These are phyloP conservation scores for Paramecium caudatum DNA, from an alignment of 73 alveolate species.

Conservation along the genomic window DNA sequence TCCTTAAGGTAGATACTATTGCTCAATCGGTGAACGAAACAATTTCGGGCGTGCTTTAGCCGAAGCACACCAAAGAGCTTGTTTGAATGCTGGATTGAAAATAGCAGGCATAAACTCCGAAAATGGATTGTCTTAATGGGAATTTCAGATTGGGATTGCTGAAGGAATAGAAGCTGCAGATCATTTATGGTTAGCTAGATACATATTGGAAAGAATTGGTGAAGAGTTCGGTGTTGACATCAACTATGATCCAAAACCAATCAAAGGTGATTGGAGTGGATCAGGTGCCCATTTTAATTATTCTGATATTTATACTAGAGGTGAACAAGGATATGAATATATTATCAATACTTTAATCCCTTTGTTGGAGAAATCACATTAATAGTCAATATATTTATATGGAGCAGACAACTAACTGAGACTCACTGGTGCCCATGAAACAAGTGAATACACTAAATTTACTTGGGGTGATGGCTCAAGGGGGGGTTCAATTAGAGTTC, in stretches of 20 bases:
- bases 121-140: conserved; percentile 96
- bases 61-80: conserved; percentile 92
- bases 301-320: conserved; percentile 89
- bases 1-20: conserved; percentile 95
- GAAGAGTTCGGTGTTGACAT: conserved; percentile 77
- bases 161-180: conserved; percentile 93
- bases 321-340: conserved; percentile 81
- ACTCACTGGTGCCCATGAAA: conserved; percentile 91
- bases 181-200: conserved; percentile 94
- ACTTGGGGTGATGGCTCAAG: conserved; percentile 94
- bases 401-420: conserved; percentile 91
- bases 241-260: conserved; percentile 81
- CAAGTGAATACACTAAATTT: conserved; percentile 84
- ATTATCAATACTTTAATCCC: conserved; percentile 74
- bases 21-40: conserved; percentile 89
- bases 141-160: conserved; percentile 91
- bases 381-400: conserved; percentile 74
- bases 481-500: conserved; percentile 95
- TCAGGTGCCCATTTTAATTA: conserved; percentile 96
- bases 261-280: conserved; percentile 91
- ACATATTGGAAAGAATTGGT: conserved; percentile 77
- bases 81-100: conserved; percentile 91
- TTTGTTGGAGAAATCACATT: conserved; percentile 73
- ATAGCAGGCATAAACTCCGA: conserved; percentile 95
- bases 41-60: conserved; percentile 92